Evolutionary conservation across 495 filamentous ascomycete species (phyloP).

Genomic region (Cercophora scortea): DNA sequence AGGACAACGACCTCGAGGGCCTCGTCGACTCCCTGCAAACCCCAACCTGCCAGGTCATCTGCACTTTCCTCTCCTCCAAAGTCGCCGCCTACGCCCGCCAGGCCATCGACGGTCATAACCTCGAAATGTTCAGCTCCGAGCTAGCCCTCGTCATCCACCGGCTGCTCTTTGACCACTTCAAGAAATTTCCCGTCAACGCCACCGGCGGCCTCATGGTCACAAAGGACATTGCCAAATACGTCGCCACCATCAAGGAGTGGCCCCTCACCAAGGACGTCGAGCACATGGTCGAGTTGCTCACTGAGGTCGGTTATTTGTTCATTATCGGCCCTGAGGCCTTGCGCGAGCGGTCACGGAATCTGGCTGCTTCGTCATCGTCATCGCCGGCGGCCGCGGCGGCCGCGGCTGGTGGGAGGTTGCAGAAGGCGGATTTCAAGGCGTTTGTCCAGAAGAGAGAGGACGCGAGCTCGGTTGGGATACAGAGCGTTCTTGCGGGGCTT

Average conservation of each 20-base stretch:
- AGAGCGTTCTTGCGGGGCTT: conserved; percentile 58
- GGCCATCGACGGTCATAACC: conserved; percentile 70
- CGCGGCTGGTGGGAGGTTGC: conserved; percentile 36
- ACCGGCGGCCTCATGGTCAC: conserved; percentile 90
- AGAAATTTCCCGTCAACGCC: conserved; percentile 83
- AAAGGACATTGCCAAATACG: conserved; percentile 91
- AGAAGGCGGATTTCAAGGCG: conserved; percentile 68
- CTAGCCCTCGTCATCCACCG: conserved; percentile 70
- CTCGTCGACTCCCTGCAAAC: conserved; percentile 81
- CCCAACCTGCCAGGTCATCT: conserved; percentile 70
- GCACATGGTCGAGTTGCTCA: conserved; percentile 68
- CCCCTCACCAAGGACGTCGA: conserved; percentile 63
- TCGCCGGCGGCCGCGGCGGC: not conserved
- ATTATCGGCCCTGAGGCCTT: conserved; percentile 89
- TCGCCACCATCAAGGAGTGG: conserved; percentile 73
- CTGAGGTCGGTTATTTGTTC: conserved; percentile 94
- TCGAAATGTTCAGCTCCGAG: conserved; percentile 72
- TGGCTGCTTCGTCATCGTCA: conserved; percentile 33
- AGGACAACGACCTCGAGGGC: conserved; percentile 66
- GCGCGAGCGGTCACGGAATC: conserved; percentile 55
- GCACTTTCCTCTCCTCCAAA: conserved; percentile 58
- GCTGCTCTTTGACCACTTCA: conserved; percentile 85
- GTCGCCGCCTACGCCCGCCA: conserved; percentile 53
- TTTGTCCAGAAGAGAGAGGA: conserved; percentile 82
- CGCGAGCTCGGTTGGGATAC: conserved; percentile 68